A percentile compares a stretch with the other conserved stretches of the same genome.
phyloP scores from a whole-genome alignment of 2,329 filamentous ascomycete species.

The Hypoxylon sp. region DNA sequence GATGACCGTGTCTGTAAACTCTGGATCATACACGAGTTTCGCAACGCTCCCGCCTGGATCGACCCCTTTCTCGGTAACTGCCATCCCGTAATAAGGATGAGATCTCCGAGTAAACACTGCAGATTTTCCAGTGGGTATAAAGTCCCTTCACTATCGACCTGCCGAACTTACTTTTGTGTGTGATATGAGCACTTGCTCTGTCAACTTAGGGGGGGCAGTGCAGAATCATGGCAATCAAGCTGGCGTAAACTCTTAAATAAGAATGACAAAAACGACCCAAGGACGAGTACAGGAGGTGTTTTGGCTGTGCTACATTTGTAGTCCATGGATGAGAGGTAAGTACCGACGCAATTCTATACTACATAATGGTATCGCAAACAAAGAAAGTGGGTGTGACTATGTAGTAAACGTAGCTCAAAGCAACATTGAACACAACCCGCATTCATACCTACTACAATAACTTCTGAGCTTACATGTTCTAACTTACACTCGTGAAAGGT shows the following conservation, averaged over 20 bases:
- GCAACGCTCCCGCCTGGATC: neutral
- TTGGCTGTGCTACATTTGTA: neutral
- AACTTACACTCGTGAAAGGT: neutral
- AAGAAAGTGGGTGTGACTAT: neutral
- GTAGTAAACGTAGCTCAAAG: neutral
- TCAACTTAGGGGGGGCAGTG: neutral
- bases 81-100: conserved; percentile 12
- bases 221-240: neutral
- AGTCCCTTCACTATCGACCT: neutral
- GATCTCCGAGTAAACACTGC: neutral
- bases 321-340: neutral
- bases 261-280: neutral
- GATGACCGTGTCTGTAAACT: conserved; percentile 82
- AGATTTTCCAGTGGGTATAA: neutral
- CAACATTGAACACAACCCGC: neutral
- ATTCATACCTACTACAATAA: too few relatives aligned
- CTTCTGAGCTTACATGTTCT: neutral
- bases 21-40: conserved; percentile 41
- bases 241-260: neutral
- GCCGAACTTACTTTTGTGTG: neutral
- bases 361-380: neutral
- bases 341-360: neutral
- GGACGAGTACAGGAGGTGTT: neutral
- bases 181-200: neutral
- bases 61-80: conserved; percentile 8